Evolutionary conservation across 495 filamentous ascomycete genomes (phyloP), one percentile per base, ranked within the genome.

Genomic region (Pseudoneurospora amorphoporcata): DNA sequence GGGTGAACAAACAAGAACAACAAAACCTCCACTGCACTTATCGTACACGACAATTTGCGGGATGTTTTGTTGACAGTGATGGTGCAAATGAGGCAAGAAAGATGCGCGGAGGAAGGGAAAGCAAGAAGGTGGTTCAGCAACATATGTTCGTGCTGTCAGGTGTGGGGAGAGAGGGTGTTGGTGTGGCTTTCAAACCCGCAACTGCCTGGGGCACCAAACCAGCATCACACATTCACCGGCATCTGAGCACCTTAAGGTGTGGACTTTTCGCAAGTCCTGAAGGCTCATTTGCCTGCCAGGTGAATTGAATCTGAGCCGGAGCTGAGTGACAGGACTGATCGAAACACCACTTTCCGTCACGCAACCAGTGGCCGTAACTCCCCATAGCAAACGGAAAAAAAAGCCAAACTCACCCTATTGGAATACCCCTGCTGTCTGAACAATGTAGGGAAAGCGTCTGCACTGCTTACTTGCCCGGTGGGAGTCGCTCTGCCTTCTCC

Each of bases 381-480:
- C 47, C 39, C 37, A 70, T 43, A 70, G n/a, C 70, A 58, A 3
- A 75, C 45, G 75, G 71, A 39, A 61, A 71, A 41, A 41, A 41
- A 68, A 39, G 47, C 16, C 73, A 70, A n/a, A 86, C 89, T 88
- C 87, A 94, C 91, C 80, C 93, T 80, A 69, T 87, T 89, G 41
- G 89, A 85, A 76, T 87, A 89, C 37, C 89, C 90, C 72, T 91
- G 88, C 74, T 90, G 88, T 70, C 92, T 90, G 69, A 90, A 88
- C 23, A 96, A 83, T 69, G 92, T 91, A 39, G 95, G 92, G 80
- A 97, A 99, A 73, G 89, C 90, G 79, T 95, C 91, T 69, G 88
- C 86, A 61, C 89, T 87, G 45, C 19, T 72, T 37, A 72, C 71
- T 85, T 94, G 88, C 75, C 80, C 79, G 40, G 87, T 87, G 9